Conservation (phyloP, 2,329 filamentous ascomycete species). For the Metarhizium guizhouense region DNA sequence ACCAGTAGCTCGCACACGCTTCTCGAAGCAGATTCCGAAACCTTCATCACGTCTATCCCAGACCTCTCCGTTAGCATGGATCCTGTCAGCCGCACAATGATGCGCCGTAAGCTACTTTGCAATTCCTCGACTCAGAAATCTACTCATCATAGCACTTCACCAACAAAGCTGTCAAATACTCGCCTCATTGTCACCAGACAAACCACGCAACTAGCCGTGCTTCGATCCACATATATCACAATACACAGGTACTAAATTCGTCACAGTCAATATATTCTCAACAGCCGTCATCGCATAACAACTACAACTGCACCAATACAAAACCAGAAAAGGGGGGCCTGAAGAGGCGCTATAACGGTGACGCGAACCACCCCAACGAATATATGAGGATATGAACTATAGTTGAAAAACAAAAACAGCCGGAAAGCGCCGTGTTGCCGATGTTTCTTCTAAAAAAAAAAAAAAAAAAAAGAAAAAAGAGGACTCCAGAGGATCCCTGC, state of each 20-base stretch:
- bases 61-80: too few species aligned
- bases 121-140: too few species aligned
- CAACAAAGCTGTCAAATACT: too few species aligned
- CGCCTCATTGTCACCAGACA: too few species aligned
- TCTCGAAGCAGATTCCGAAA: too few species aligned
- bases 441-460: neutral
- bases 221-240: neutral
- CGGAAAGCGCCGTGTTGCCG: conserved; percentile 3
- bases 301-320: neutral
- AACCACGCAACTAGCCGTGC: neutral
- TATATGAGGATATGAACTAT: neutral
- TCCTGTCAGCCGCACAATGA: too few species aligned
- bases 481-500: neutral
- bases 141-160: too few species aligned
- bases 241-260: neutral
- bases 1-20: too few species aligned
- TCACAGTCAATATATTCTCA: neutral
- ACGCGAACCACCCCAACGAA: neutral
- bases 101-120: too few species aligned
- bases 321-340: neutral
- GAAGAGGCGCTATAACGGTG: neutral
- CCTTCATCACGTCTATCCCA: too few species aligned
- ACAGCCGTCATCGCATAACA: conserved; percentile 1
- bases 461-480: neutral
- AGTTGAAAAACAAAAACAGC: neutral